Base-by-base conservation (phyloP, 164 flowering plant species). In the Dillenia suffruticosa region DNA sequence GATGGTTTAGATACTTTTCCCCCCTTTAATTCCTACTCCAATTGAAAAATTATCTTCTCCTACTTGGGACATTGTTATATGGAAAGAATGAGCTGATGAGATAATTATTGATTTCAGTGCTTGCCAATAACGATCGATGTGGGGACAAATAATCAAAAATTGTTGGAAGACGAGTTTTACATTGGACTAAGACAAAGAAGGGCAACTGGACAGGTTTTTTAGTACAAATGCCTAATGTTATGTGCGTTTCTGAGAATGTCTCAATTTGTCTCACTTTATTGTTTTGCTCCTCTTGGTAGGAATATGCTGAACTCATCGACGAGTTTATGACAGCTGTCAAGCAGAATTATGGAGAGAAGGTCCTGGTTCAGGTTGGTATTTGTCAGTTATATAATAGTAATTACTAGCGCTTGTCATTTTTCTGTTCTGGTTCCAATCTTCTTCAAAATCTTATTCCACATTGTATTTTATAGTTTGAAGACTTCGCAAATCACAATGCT, bases 401-500 rank as follows among this genome's bases (percentile, higher is more conserved):
- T 32, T 6, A 6, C 40, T 32, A 32, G 40, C 40, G 0, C 40
- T 32, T 32, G 40, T 32, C 6, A 32, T 7, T 32, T 5, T 32
- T 32, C 40, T 32, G 6, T 32, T 32, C 40, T 32, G 40, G 40
- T 32, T 32, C 40, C 40, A 32, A 6, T 32, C 40, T 32, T 32
- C 40, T 32, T 32, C 40, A 32, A 32, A 32, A 32, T 32, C 40
- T 32, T 32, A 32, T 5, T 32, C 40, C 40, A 32, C 40, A 32
- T 4, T 32, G 7, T 32, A 32, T 32, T 32, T 32, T 32, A 32
- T 32, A 32, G 97, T 91, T 91, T 72, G 97, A 91, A 73, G 97
- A 91, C 69, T 91, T 91, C 74, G 97, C 97, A 46, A 90, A 90
- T 71, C 97, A 91, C 72, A 88, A 88, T 79, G 94, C 94, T 17